These are phyloP conservation scores for Auricularia auricula-judae DNA, from an alignment of 768 basidiomycete species.

Conservation along the genomic window DNA sequence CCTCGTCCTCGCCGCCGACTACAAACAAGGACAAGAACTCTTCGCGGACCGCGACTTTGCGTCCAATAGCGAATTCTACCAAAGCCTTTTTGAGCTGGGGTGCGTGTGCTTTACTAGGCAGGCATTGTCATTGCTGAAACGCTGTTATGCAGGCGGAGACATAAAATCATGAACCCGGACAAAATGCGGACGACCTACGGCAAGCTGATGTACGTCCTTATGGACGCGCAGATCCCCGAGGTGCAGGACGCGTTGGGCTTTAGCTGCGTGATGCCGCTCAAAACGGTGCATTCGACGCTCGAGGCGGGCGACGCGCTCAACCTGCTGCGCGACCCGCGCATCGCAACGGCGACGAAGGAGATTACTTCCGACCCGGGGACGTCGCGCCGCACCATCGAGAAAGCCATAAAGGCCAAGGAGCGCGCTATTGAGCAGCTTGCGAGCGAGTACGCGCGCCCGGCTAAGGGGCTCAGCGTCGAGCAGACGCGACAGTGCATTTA, in stretches of 20 bases:
- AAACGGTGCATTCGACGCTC: conserved; percentile 58
- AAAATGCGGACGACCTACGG: conserved; percentile 73
- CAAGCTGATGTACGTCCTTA: conserved; percentile 8
- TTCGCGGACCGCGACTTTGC: conserved; percentile 76
- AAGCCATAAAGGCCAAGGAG: conserved; percentile 75
- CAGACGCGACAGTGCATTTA: conserved; percentile 68
- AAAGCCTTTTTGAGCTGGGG: conserved; percentile 70
- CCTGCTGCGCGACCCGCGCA: conserved; percentile 64
- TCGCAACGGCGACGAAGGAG: conserved; percentile 71
- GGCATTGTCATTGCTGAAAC: neutral
- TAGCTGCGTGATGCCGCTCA: conserved; percentile 67
- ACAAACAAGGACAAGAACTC: conserved; percentile 80
- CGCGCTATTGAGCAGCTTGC: conserved; percentile 73
- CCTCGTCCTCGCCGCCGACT: conserved; percentile 70
- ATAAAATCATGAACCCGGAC: conserved; percentile 89
- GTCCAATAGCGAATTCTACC: conserved; percentile 70
- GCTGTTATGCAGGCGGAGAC: conserved; percentile 32
- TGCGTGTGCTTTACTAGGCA: neutral
- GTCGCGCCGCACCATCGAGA: conserved; percentile 66
- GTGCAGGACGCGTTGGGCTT: conserved; percentile 73
- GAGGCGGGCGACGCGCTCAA: conserved; percentile 54
- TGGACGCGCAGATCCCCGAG: conserved; percentile 76
- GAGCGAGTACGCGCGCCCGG: conserved; percentile 40
- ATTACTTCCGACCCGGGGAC: conserved; percentile 58
- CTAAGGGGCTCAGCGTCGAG: conserved; percentile 47